Evolutionary conservation across 2,329 filamentous ascomycete species (phyloP), one percentile per base, ranked within the genome.

Genomic region (Pyrenophora teres): DNA sequence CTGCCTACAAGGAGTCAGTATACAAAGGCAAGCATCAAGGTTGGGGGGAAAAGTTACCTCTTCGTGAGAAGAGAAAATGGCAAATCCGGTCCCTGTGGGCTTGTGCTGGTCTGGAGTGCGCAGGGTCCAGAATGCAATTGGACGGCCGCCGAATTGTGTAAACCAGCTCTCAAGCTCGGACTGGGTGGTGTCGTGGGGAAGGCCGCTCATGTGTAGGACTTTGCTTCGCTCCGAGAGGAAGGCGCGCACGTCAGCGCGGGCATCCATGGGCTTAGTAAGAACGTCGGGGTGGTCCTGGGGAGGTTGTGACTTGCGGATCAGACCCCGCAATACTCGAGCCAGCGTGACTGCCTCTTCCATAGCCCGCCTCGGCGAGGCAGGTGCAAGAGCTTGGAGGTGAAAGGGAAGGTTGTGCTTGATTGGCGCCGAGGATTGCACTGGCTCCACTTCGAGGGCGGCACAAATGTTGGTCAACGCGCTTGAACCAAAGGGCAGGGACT

Each of bases 141-240:
- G 94, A 37, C 94, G 89, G 42, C 94, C 94, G 59, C 94, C 94
- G 72, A 96, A 99, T 76, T 99, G 94, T 25, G 94, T 99, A 73
- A 97, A 99, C 94, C 94, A 99, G 78, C 92, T 97, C 79, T 99
- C 94, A 19, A 99, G 83, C 78, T 99, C 94, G 3, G 93, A 97
- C 78, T 99, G 94, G 1, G 94, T 99, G 31, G 94, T 99, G 68
- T 99, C 94, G 73, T 99, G 94, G 38, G 94, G 94, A 45, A 99
- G 83, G 41, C 94, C 94, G 68, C 92, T 96, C 87, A 99, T 93
- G 76, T 99, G 94, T 49, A 99, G 84, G 33, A 99, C 93, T 78
- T 99, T 99, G 81, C 92, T 97, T 55, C 94, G 87, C 78, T 99
- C 94, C 2, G 91, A 91, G 50, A 99, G 80, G 78, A 99, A 99